A percentile compares a stretch with the other conserved stretches of the same genome.
Evolutionary conservation across 805 yeast species (phyloP).

Genomic region (Diddensiella transvaalensis): DNA sequence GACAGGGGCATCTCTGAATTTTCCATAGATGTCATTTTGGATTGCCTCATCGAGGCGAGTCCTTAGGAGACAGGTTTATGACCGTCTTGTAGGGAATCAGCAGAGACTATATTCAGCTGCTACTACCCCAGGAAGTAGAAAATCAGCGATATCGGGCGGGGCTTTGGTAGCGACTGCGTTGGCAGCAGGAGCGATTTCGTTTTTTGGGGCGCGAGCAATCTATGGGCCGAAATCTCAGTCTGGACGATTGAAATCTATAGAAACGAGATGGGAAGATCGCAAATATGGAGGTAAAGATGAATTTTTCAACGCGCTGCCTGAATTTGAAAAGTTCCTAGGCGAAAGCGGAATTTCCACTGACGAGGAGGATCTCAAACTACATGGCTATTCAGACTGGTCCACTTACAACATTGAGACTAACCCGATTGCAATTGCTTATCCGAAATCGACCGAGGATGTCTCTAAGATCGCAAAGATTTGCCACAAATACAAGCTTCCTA

Average conservation of each 20-base stretch:
- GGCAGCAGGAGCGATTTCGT: constrained; percentile 7
- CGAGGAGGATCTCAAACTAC: constrained; percentile 27
- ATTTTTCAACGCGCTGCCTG: constrained; percentile 45
- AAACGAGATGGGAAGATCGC: constrained; percentile 5
- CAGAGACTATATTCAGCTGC: not conserved
- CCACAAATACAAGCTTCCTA: constrained; percentile 58
- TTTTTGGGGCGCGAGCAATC: not conserved
- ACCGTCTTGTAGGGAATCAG: no score
- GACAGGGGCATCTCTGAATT: no score
- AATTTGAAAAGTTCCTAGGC: constrained; percentile 48
- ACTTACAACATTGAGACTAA: constrained; percentile 26
- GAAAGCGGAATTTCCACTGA: constrained; percentile 43
- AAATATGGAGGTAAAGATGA: constrained; percentile 31
- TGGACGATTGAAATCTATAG: constrained; percentile 8
- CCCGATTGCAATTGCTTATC: constrained; percentile 59
- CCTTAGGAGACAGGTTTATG: no score
- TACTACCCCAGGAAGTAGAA: not conserved
- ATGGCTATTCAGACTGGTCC: constrained; percentile 31
- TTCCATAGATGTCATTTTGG: no score
- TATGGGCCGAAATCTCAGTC: not conserved
- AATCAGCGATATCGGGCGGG: not conserved
- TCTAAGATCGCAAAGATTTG: constrained; percentile 59
- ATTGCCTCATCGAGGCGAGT: no score
- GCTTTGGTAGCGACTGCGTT: not conserved
- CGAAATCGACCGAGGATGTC: constrained; percentile 63